Evolutionary conservation across 495 filamentous ascomycete species (phyloP), one percentile per base, ranked within the genome.

Genomic region (Immersiella caudata): DNA sequence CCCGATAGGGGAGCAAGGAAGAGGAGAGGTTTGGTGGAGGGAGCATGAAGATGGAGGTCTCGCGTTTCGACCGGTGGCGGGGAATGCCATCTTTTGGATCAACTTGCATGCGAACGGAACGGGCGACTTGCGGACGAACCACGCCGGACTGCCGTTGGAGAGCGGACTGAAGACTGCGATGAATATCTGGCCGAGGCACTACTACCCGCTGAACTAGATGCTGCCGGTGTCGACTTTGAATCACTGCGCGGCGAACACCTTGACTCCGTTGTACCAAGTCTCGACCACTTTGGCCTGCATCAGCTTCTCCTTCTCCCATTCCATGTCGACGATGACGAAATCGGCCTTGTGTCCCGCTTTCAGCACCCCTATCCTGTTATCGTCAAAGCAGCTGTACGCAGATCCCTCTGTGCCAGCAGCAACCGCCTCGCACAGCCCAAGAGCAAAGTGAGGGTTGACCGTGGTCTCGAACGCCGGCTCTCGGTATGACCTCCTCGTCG

Each of bases 321-420:
- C 78, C 83, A 88, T 88, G 56, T 89, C 83, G 7, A 86, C 74
- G 6, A 89, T 78, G 21, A 82, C 81, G 68, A 89, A 86, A 69
- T 90, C 83, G 2, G 87, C 87, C 73, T 79, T 80, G 62, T 75
- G 76, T 18, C 86, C 87, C 22, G 74, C 70, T 58, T 77, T 71
- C 69, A 89, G 70, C 26, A 68, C 77, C 0, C 87, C 87, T 21
- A 82, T 77, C 67, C 80, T 79, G 40, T 73, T 73, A 29, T 89
- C 87, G 8, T 81, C 83, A 68, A 88, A 88, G 29, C 82, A 85
- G 25, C 83, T 84, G 69, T 85, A 87, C 55, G 87, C 87, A 6
- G 85, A 81, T 2, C 86, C 86, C 33, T 79, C 73, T n/a, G 87
- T 86, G 4, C 81, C 87, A 50, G 85, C 87, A 2, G 75, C 75